Evolutionary conservation across 306 rosid genomes (phyloP), one percentile per base, ranked within the genome.

Genomic region (Leucaena leucocephala): DNA sequence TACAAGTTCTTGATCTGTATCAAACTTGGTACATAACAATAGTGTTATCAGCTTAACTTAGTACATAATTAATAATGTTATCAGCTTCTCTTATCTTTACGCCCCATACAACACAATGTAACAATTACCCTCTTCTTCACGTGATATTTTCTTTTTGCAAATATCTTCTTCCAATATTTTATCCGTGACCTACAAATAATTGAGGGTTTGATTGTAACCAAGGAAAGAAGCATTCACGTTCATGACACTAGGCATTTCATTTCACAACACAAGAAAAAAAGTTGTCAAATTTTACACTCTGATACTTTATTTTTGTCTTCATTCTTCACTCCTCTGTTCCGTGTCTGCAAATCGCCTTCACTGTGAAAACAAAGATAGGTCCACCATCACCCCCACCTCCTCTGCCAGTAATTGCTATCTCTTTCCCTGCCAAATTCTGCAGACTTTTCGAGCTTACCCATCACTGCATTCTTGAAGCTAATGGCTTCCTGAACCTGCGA

Each of bases 401-500:
- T 85, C 80, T 68, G 87, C 66, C 77, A 80, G 65, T 72, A 40
- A 55, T 68, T 78, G 64, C 82, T 74, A 13, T 84, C 88, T 48
- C 82, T 27, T 14, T 84, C 91, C 67, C 81, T 75, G 33, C 55
- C 78, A 71, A 80, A 76, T 75, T 89, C 86, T 10, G 88, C 78
- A 27, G 90, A 84, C 80, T 84, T 83, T 2, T 86, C 90, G 57
- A 94, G 86, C 86, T 87, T 91, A 17, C 96, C 83, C 89, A 94
- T 90, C 48, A 94, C 89, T 38, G 91, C 90, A 78, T 92, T 94
- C 87, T 92, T 94, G 90, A 92, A 92, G 80, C 14, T 83, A 82
- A 89, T 83, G 65, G 87, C 91, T 82, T 94, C 96, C 72, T 88
- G 94, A 44, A 76, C 90, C 71, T 90, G 91, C 27, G 98, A 92